Base-by-base conservation (phyloP, 2,329 filamentous ascomycete species). In the Fusarium scirpi region DNA sequence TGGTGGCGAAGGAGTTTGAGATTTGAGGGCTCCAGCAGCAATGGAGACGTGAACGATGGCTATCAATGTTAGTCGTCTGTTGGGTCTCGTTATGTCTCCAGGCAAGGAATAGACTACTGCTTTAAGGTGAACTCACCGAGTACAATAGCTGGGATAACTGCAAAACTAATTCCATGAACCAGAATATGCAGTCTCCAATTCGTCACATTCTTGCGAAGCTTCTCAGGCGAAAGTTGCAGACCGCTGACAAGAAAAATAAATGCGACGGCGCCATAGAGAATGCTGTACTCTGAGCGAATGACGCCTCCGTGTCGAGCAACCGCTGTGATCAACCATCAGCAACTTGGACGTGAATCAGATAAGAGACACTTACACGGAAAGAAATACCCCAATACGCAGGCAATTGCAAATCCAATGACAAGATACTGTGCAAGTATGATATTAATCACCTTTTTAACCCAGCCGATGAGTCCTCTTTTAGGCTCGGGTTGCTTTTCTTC, bases 181-280 rank as follows among this genome's bases (percentile, higher is more conserved):
- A 92, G 83, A 12, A 89, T 74, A 73, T 93, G 91, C 18, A 93
- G 80, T 22, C 89, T 86, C 89, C 89, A 92, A 62, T 91, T 90
- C 58, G 84, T 83, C 62, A 88, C 84, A 72, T 92, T 91, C 54
- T 83, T 80, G 45, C 86, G 79, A 12, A 93, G 81, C 71, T 92
- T 88, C 34, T 84, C 82, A 0, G 87, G 88, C 10, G 90, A 85
- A 20, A 93, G 86, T 54, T 91, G 91, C 72, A 92, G 85, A 6
- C 91, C 91, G 58, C 90, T 92, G 70, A 92, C 85, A 60, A 93
- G 82, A 78, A 93, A 93, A 72, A 93, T 91, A 73, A 92, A 79
- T 20, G 85, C 88, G 30, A 93, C 89, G 22, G 86, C 89, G 32
- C 90, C 89, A 76, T 93, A 93, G 30, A 92, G 84, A 57, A 92